Evolutionary conservation across 2,329 filamentous ascomycete genomes (phyloP).

Genomic region (Chaetomiaceae sp.): DNA sequence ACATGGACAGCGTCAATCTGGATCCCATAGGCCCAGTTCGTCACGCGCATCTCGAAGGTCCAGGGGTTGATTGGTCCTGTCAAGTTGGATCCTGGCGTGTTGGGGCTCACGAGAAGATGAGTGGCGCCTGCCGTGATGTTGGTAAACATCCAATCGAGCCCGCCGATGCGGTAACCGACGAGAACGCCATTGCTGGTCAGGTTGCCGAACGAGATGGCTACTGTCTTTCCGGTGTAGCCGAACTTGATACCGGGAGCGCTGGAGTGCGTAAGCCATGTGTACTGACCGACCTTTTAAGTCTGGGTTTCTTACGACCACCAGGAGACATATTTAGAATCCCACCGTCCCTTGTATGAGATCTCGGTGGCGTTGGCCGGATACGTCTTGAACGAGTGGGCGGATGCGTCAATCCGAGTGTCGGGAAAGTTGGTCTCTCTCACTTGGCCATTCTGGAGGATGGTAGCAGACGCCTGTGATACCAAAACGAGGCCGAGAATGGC

Average conservation of each 20-base stretch:
- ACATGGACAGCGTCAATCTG: conserved; percentile 53
- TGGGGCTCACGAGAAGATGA: conserved; percentile 49
- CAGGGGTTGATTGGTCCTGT: conserved; percentile 41
- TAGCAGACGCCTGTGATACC: conserved; percentile 25
- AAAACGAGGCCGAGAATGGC: conserved; percentile 23
- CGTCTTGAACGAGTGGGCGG: conserved; percentile 35
- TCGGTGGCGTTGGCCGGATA: conserved; percentile 50
- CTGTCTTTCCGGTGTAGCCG: conserved; percentile 49
- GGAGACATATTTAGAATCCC: conserved; percentile 57
- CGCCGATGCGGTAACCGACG: conserved; percentile 54
- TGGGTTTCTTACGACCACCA: conserved; percentile 54
- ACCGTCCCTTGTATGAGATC: conserved; percentile 58
- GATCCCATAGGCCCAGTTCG: conserved; percentile 58
- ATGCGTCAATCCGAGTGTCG: conserved; percentile 37
- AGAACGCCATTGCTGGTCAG: conserved; percentile 47
- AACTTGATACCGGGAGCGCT: conserved; percentile 52
- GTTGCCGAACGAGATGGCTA: conserved; percentile 52
- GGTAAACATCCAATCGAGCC: conserved; percentile 57
- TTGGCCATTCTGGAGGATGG: conserved; percentile 41
- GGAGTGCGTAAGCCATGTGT: background rate
- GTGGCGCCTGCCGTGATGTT: conserved; percentile 55
- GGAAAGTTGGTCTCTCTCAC: conserved; percentile 38
- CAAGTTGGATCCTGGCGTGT: conserved; percentile 42
- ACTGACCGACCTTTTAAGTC: background rate
- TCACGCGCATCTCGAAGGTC: conserved; percentile 55